phyloP scores from a whole-genome alignment of 805 yeast genomes.

The Kazachstania kunashirensis region DNA sequence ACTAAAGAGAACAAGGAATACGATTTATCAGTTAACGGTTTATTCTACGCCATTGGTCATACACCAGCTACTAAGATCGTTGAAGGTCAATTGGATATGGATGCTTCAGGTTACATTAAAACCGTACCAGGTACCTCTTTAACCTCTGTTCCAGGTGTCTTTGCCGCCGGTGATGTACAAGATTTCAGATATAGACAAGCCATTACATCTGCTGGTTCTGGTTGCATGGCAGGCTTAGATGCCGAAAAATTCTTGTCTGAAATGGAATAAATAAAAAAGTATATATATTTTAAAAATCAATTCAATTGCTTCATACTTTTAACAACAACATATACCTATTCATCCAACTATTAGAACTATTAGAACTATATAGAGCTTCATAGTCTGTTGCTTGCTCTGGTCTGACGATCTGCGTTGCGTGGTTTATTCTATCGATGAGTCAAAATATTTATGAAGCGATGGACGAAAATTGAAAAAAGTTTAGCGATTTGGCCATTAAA shows the following conservation, averaged over 20 bases:
- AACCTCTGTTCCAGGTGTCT: constrained; percentile 84
- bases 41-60: constrained; percentile 98
- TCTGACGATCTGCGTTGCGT: too few species aligned
- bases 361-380: too few species aligned
- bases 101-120: constrained; percentile 78
- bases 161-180: constrained; percentile 99
- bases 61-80: constrained; percentile 86
- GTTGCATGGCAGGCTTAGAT: constrained; percentile 98
- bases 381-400: too few species aligned
- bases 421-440: too few species aligned
- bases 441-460: too few species aligned
- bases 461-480: too few species aligned
- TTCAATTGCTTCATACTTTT: too few species aligned
- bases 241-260: constrained; percentile 79
- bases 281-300: too few species aligned
- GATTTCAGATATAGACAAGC: constrained; percentile 97
- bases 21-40: constrained; percentile 75
- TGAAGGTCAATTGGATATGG: constrained; percentile 67
- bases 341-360: too few species aligned
- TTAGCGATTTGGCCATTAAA: too few species aligned
- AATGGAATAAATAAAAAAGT: constrained; percentile 29
- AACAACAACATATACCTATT: too few species aligned
- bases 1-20: constrained; percentile 57
- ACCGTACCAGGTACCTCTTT: constrained; percentile 83
- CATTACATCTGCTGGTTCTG: constrained; percentile 98